phyloP scores from a whole-genome alignment of 352 stramenopile genomes.

The Hyaloperonospora brassicae region DNA sequence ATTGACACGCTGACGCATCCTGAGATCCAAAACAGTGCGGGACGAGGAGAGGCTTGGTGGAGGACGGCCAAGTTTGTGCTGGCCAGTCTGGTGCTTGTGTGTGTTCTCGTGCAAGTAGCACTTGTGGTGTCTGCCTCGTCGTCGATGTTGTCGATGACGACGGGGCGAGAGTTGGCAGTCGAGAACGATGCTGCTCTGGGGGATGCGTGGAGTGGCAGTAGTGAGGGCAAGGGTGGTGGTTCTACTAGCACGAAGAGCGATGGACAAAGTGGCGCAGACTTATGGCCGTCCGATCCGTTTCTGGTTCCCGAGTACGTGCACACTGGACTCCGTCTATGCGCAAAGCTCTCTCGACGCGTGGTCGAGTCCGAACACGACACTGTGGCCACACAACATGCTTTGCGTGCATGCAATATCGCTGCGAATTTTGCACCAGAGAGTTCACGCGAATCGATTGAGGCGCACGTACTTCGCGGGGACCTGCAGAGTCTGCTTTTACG shows the following conservation, averaged over 20 bases:
- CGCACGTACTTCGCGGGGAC: slow-evolving; percentile 43
- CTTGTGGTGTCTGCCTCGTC: slow-evolving; percentile 25
- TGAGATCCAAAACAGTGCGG: slow-evolving; percentile 22
- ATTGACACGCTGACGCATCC: slow-evolving; percentile 34
- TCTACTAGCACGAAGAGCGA: neutral
- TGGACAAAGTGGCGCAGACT: neutral
- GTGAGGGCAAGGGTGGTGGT: neutral
- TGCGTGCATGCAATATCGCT: slow-evolving; percentile 39
- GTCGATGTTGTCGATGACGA: slow-evolving; percentile 28
- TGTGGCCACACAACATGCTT: slow-evolving; percentile 27
- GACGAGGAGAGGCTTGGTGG: slow-evolving; percentile 16
- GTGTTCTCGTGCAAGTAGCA: slow-evolving; percentile 19
- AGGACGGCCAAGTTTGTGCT: slow-evolving; percentile 29
- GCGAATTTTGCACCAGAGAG: slow-evolving; percentile 25
- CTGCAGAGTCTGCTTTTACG: slow-evolving; percentile 38
- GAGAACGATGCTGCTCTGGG: neutral
- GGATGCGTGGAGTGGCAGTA: too few relatives aligned
- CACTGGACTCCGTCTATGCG: slow-evolving; percentile 32
- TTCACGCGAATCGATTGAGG: slow-evolving; percentile 27
- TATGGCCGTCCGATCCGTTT: neutral
- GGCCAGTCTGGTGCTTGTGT: slow-evolving; percentile 22
- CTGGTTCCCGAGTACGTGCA: slow-evolving; percentile 23
- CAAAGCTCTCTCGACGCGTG: slow-evolving; percentile 31
- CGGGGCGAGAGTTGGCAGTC: slow-evolving; percentile 9
- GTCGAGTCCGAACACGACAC: slow-evolving; percentile 37